Evolutionary conservation across 169 alveolate genomes (phyloP).

Genomic region (Neospora caninum): DNA sequence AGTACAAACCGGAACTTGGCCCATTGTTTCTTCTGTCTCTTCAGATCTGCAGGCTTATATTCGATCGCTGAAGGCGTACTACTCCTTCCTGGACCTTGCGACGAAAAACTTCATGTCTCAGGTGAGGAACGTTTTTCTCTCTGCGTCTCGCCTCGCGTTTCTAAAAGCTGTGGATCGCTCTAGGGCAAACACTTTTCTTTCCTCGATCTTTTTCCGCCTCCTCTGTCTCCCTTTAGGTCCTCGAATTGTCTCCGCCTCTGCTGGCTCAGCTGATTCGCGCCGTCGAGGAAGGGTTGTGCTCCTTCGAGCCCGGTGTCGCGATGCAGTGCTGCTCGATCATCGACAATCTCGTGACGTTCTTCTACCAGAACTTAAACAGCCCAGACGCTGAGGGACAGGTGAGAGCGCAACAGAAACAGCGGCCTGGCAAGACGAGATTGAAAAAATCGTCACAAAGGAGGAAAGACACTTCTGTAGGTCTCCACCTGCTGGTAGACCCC

Average conservation of each 20-base stretch:
- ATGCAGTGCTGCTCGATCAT: slow-evolving; percentile 75
- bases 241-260: slow-evolving; percentile 63
- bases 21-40: too few relatives aligned
- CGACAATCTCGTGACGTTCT: slow-evolving; percentile 69
- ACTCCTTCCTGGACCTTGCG: slow-evolving; percentile 88
- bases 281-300: slow-evolving; percentile 75
- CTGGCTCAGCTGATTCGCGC: slow-evolving; percentile 71
- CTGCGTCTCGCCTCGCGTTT: not conserved
- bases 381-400: slow-evolving; percentile 67
- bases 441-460: not conserved
- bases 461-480: not conserved
- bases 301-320: slow-evolving; percentile 70
- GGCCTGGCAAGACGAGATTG: not conserved
- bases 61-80: slow-evolving; percentile 83
- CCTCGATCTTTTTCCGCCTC: not conserved
- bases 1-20: too few relatives aligned
- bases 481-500: too few relatives aligned
- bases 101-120: slow-evolving; percentile 86
- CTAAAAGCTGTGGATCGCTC: not conserved
- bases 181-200: not conserved
- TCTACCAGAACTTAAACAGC: slow-evolving; percentile 50
- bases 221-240: slow-evolving; percentile 41
- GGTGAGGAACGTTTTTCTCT: slow-evolving; percentile 31
- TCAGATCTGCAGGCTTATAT: slow-evolving; percentile 69
- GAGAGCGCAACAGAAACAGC: not conserved